phyloP scores from a whole-genome alignment of 2,329 filamentous ascomycete species.

The Calycina marina region DNA sequence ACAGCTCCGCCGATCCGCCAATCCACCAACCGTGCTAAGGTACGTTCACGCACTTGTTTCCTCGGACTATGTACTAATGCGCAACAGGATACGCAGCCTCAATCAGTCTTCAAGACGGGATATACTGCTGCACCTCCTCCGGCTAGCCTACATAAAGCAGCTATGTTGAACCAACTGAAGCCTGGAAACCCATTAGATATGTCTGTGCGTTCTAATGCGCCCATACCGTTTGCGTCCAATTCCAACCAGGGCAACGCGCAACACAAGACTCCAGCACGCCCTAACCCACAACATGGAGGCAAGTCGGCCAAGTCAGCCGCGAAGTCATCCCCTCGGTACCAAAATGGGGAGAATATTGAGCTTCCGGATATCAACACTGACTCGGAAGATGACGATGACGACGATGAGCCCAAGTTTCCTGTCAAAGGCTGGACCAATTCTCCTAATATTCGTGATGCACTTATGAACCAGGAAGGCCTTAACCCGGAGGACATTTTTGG shows the following conservation, averaged over 20 bases:
- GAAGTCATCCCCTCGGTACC: conserved; percentile 69
- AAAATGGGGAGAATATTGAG: conserved; percentile 78
- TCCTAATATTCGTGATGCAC: conserved; percentile 60
- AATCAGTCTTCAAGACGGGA: conserved; percentile 44
- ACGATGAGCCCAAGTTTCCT: conserved; percentile 42
- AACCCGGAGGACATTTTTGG: conserved; percentile 83
- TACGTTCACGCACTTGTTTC: conserved; percentile 22
- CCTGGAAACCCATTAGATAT: conserved; percentile 62
- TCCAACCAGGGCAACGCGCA: conserved; percentile 36
- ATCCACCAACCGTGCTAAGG: conserved; percentile 43
- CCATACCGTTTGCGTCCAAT: conserved; percentile 74
- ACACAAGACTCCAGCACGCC: conserved; percentile 57
- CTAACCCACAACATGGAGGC: conserved; percentile 27
- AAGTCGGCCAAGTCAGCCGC: conserved; percentile 45
- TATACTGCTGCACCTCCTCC: conserved; percentile 42
- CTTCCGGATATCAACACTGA: conserved; percentile 93
- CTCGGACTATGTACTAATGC: conserved; percentile 22
- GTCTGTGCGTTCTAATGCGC: conserved; percentile 75
- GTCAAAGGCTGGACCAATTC: conserved; percentile 81
- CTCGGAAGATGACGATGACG: conserved; percentile 70
- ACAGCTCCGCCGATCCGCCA: conserved; percentile 79
- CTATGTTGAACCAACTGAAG: conserved; percentile 45
- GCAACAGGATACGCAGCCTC: conserved; percentile 41
- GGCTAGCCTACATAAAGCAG: conserved; percentile 34
- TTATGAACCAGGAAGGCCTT: conserved; percentile 70